Evolutionary conservation across 495 filamentous ascomycete genomes (phyloP).

Genomic region (Lentithecium fluviatile): DNA sequence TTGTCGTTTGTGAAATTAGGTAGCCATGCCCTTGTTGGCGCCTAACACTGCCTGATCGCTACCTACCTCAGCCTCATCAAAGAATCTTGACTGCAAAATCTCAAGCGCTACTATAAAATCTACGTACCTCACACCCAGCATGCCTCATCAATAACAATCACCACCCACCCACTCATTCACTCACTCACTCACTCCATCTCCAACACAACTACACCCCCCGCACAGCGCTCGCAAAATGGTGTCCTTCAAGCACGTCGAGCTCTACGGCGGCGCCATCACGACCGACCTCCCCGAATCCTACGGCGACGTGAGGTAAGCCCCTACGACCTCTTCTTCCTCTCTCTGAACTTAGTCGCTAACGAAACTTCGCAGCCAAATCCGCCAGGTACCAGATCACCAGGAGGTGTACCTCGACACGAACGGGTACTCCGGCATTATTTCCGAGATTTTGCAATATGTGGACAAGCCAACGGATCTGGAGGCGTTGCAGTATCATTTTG

Average conservation of each 20-base stretch:
- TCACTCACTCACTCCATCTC: not conserved
- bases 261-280: conserved; percentile 81
- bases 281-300: conserved; percentile 70
- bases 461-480: conserved; percentile 57
- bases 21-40: conserved; percentile 22
- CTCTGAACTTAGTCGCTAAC: conserved; percentile 9
- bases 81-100: conserved; percentile 6
- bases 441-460: conserved; percentile 86
- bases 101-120: no score
- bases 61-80: conserved; percentile 19
- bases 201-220: not conserved
- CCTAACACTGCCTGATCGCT: conserved; percentile 34
- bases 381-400: conserved; percentile 90
- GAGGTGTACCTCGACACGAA: conserved; percentile 84
- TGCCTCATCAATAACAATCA: not conserved
- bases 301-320: conserved; percentile 74
- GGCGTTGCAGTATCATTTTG: conserved; percentile 72
- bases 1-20: conserved; percentile 14
- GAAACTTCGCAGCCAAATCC: conserved; percentile 64
- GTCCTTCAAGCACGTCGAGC: conserved; percentile 56
- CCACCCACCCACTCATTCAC: not conserved
- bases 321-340: not conserved
- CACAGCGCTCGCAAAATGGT: conserved; percentile 15
- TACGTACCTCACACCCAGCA: conserved; percentile 1
- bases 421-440: conserved; percentile 75